Evolutionary conservation across 148 eudicot genomes (phyloP).

Genomic region (Fagopyrum tataricum): DNA sequence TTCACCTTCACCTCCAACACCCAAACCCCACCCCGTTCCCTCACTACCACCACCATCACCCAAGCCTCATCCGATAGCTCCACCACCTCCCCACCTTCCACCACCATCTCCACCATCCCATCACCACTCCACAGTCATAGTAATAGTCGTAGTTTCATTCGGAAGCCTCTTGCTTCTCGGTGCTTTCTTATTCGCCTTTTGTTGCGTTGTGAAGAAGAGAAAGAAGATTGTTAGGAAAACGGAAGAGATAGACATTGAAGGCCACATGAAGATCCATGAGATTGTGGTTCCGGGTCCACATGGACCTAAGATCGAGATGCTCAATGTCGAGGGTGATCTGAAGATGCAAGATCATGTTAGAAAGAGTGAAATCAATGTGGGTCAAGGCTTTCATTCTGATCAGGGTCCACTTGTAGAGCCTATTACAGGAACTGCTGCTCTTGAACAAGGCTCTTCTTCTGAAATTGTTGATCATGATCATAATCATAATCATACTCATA

Average conservation of each 20-base stretch:
- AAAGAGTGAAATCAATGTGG: background rate
- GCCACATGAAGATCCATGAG: slow-evolving; percentile 50
- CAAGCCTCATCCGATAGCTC: slow-evolving; percentile 20
- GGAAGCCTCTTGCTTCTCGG: slow-evolving; percentile 83
- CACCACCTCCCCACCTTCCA: slow-evolving; percentile 35
- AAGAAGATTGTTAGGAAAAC: slow-evolving; percentile 38
- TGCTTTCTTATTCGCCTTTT: slow-evolving; percentile 50
- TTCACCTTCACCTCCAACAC: slow-evolving; percentile 37
- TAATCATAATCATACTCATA: background rate
- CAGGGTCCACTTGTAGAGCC: background rate
- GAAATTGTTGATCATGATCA: background rate
- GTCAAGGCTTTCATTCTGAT: background rate
- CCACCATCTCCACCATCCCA: slow-evolving; percentile 54
- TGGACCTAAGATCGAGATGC: slow-evolving; percentile 43
- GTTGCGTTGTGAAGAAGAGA: slow-evolving; percentile 59
- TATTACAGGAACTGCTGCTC: background rate
- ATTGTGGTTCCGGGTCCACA: slow-evolving; percentile 59
- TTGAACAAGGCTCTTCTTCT: background rate
- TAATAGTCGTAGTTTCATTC: slow-evolving; percentile 52
- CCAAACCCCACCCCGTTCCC: slow-evolving; percentile 22
- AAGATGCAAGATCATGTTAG: background rate
- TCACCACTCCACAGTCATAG: slow-evolving; percentile 47
- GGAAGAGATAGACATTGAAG: slow-evolving; percentile 47
- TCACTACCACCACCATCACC: slow-evolving; percentile 22
- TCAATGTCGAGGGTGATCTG: slow-evolving; percentile 54